phyloP scores from a whole-genome alignment of 1,284 basidiomycete species.

The Bjerkandera adusta region DNA sequence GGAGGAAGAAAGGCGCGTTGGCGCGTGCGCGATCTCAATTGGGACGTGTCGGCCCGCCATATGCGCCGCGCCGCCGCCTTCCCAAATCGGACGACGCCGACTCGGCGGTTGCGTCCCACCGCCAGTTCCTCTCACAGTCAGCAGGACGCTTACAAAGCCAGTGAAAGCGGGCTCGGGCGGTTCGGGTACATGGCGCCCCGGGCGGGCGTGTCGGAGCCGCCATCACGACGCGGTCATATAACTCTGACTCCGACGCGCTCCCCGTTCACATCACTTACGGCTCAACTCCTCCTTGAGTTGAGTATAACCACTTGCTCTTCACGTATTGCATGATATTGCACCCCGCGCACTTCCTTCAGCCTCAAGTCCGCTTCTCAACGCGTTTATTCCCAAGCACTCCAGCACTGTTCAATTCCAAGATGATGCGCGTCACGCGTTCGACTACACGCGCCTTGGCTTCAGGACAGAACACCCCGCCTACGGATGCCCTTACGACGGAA shows the following conservation, averaged over 20 bases:
- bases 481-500: background rate
- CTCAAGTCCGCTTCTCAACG: background rate
- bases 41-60: background rate
- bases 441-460: slow-evolving; percentile 26
- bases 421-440: slow-evolving; percentile 43
- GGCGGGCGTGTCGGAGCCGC: background rate
- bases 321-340: too few species aligned
- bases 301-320: background rate
- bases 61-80: too few species aligned
- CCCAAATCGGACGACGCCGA: background rate
- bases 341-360: background rate
- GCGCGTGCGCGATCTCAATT: background rate
- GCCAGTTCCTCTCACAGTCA: too few species aligned
- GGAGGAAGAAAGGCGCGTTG: background rate
- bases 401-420: background rate
- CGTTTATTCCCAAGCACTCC: background rate
- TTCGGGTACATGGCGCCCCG: background rate
- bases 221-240: background rate
- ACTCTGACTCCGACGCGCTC: slow-evolving; percentile 3
- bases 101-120: background rate
- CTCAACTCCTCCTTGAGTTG: background rate
- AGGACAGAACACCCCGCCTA: slow-evolving; percentile 6
- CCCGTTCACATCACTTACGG: background rate
- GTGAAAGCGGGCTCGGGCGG: too few species aligned
- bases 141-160: background rate